Base-by-base conservation (phyloP, 139 green algal species). In the Tetradesmus lagerheimii region DNA sequence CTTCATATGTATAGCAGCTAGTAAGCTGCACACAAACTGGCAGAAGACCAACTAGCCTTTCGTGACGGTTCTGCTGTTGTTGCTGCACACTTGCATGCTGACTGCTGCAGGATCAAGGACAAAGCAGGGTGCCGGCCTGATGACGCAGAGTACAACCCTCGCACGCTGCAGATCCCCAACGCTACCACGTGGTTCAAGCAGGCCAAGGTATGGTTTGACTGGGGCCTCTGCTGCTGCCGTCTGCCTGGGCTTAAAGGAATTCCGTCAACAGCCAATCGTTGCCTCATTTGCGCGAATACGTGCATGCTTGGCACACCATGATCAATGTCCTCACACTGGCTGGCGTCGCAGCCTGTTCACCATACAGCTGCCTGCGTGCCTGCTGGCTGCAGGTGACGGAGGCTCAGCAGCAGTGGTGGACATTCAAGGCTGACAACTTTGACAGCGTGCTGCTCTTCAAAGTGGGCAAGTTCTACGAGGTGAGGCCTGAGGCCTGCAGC, bases 341-440 rank as follows among this genome's bases (percentile, higher is more conserved):
- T n/a, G n/a, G n/a, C n/a, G n/a, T n/a, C n/a, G n/a, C n/a, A n/a
- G n/a, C n/a, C n/a, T 25, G 20, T 11, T 20, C 27, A 25, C 27
- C 27, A 25, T 62, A 14, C 11, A 16, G 29, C 20, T 31, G 39
- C 38, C 20, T 9, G 5, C 41, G 18, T 50, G 23, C 25, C 23
- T 71, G 23, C 23, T n/a, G 57, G 57, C 74, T 39, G 38, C 83
- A 95, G 81, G 84, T 98, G 15, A 96, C 93, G 4, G 92, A 95
- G 34, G 97, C 95, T 4, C 98, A 99, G 95, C 91, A 95, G 92
- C 98, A 99, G 93, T 97, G 98, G 98, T 99, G 98, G 98, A 92
- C 94, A 66, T 98, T 99, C 95, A 99, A 99, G 92, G 83, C 93
- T 0, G 84, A 84, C 23, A 92, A 99, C 93, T 99, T 98, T 80